A percentile compares a stretch with the other conserved stretches of the same genome.
Conservation (phyloP, 441 rosid genomes). For the Croton setiger region DNA sequence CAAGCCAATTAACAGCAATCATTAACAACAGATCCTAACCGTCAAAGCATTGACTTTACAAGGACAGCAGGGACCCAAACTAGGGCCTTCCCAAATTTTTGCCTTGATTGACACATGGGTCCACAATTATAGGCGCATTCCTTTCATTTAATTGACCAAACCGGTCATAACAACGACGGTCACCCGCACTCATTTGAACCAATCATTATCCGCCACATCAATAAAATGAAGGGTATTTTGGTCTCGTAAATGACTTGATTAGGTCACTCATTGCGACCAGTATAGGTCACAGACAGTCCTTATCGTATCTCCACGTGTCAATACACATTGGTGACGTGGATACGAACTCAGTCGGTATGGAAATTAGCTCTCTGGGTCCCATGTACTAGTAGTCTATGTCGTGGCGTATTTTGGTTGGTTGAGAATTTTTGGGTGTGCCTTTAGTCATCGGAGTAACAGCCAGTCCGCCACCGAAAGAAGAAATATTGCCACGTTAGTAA, state of each 20-base stretch:
- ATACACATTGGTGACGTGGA: conserved; percentile 9
- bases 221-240: background rate
- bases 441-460: background rate
- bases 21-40: background rate
- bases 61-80: background rate
- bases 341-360: background rate
- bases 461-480: conserved; percentile 16
- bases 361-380: background rate
- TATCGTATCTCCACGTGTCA: background rate
- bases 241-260: background rate
- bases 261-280: conserved; percentile 20
- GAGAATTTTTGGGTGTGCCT: background rate
- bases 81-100: background rate
- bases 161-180: background rate
- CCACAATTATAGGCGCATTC: background rate
- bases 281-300: background rate
- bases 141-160: background rate
- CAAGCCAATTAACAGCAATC: background rate
- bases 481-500: background rate
- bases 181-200: background rate
- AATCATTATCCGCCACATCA: background rate
- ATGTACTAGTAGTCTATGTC: background rate
- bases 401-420: conserved; percentile 2
- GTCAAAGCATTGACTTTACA: background rate
- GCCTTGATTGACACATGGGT: background rate